Percentiles rank a stretch among this genome's conserved stretches.
These are phyloP conservation scores for Xenosphaeropsis pyriputrescens DNA, from an alignment of 2,329 filamentous ascomycete genomes.

Conservation along the genomic window DNA sequence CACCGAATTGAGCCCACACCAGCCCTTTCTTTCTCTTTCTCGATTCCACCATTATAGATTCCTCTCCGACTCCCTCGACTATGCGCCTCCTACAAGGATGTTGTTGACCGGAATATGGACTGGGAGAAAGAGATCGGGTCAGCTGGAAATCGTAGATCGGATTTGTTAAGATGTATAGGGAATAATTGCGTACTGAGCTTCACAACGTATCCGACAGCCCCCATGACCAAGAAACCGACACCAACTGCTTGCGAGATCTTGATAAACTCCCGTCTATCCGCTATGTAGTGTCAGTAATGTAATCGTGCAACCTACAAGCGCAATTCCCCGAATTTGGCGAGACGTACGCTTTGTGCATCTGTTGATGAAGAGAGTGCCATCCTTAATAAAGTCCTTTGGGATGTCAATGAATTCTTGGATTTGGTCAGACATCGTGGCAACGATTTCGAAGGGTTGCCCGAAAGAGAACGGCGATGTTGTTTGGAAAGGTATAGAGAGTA, in stretches of 20 bases:
- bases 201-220: conserved; percentile 34
- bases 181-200: conserved; percentile 25
- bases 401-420: conserved; percentile 41
- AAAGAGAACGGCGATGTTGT: neutral
- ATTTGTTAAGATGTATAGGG: too few relatives aligned
- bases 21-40: too few relatives aligned
- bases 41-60: too few relatives aligned
- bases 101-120: conserved; percentile 38
- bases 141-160: too few relatives aligned
- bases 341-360: conserved; percentile 27
- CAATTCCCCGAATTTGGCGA: neutral
- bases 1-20: too few relatives aligned
- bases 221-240: conserved; percentile 36
- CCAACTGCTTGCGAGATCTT: conserved; percentile 35
- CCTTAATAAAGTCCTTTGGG: conserved; percentile 29
- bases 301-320: neutral
- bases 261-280: conserved; percentile 22
- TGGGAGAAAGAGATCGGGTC: conserved; percentile 6
- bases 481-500: neutral
- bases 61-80: conserved; percentile 1
- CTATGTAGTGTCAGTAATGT: conserved; percentile 9
- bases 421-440: conserved; percentile 32
- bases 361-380: conserved; percentile 26
- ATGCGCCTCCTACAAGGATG: conserved; percentile 28
- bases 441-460: neutral